These are phyloP conservation scores for Neonectria sp. DNA, from an alignment of 2,329 filamentous ascomycete species.

Conservation along the genomic window DNA sequence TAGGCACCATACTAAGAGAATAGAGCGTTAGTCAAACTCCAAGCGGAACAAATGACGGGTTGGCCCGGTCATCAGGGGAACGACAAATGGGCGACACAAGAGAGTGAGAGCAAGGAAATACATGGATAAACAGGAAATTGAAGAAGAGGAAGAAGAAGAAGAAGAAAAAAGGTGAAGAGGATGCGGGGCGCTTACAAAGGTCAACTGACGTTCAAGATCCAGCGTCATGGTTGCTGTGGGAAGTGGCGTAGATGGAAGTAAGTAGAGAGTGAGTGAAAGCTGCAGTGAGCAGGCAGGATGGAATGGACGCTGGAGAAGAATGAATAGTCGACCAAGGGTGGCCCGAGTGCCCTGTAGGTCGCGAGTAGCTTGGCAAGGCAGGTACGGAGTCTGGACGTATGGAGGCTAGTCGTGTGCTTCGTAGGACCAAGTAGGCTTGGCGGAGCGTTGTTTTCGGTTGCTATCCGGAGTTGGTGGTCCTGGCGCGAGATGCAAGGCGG, in stretches of 20 bases:
- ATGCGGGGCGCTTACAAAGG: slow-evolving; percentile 75
- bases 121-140: background rate
- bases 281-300: slow-evolving; percentile 7
- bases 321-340: slow-evolving; percentile 14
- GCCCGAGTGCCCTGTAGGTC: slow-evolving; percentile 24
- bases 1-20: slow-evolving; percentile 82
- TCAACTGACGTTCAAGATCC: slow-evolving; percentile 85
- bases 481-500: slow-evolving; percentile 7
- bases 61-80: background rate
- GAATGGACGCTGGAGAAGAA: slow-evolving; percentile 13
- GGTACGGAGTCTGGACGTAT: background rate
- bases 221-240: slow-evolving; percentile 69
- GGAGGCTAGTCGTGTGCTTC: too few relatives aligned
- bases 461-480: slow-evolving; percentile 5
- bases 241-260: slow-evolving; percentile 24
- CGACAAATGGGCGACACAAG: background rate
- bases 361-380: slow-evolving; percentile 11
- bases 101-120: slow-evolving; percentile 11
- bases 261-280: slow-evolving; percentile 3
- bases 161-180: background rate
- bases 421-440: background rate
- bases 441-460: background rate
- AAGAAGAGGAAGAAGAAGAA: background rate
- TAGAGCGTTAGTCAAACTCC: slow-evolving; percentile 31
- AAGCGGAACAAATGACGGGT: background rate